Evolutionary conservation across 2,329 filamentous ascomycete species (phyloP).

Genomic region (Gaeumannomyces tritici): DNA sequence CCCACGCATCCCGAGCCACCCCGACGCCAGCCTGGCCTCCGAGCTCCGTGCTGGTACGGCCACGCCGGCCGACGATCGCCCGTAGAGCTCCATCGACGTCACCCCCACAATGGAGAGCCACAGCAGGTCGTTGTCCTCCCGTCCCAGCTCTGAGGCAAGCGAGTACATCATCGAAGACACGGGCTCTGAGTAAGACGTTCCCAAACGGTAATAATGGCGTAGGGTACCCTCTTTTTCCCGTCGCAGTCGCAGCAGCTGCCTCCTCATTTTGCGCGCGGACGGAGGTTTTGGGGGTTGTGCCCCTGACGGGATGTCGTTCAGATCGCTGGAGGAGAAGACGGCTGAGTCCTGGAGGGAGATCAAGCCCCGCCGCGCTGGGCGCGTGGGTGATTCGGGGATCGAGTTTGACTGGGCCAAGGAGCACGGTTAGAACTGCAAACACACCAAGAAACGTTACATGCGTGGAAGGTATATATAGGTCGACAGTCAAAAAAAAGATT

Average conservation of each 20-base stretch:
- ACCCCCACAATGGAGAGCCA: constrained; percentile 95
- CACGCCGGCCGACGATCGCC: constrained; percentile 72
- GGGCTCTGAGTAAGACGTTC: constrained; percentile 87
- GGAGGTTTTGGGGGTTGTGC: constrained; percentile 50
- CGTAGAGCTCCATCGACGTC: constrained; percentile 87
- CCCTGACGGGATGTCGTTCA: constrained; percentile 44
- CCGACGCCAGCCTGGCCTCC: constrained; percentile 46
- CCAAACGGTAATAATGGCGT: constrained; percentile 74
- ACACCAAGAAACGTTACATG: neutral
- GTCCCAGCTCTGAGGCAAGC: constrained; percentile 84
- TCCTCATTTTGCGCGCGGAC: constrained; percentile 63
- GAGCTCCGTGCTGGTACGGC: constrained; percentile 48
- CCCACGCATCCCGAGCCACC: constrained; percentile 75
- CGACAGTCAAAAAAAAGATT: constrained; percentile 13
- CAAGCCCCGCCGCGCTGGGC: constrained; percentile 51
- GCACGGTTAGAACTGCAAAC: neutral
- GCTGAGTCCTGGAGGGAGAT: constrained; percentile 41
- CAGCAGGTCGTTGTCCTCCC: constrained; percentile 91
- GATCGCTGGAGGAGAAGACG: constrained; percentile 36
- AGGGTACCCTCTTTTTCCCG: constrained; percentile 68
- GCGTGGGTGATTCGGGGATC: constrained; percentile 54
- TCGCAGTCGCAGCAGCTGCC: constrained; percentile 64
- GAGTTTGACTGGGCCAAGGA: constrained; percentile 42
- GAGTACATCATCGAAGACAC: constrained; percentile 93
- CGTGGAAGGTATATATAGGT: neutral